Percentiles rank a stretch among this genome's conserved stretches.
These are phyloP conservation scores for Rhododendron griersonianum DNA, from an alignment of 148 eudicot genomes.

Conservation along the genomic window DNA sequence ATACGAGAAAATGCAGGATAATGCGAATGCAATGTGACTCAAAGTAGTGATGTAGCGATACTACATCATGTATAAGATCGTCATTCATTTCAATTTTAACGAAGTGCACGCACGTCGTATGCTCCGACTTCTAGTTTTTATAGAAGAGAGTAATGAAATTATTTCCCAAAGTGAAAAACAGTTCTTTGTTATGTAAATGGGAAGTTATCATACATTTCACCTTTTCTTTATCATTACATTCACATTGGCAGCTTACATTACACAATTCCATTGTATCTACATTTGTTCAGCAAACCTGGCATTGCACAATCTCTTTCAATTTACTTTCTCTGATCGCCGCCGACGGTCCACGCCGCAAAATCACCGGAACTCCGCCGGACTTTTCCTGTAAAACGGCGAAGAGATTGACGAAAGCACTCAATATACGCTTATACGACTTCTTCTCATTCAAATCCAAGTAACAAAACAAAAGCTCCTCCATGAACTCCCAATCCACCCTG, in stretches of 20 bases:
- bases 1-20: too few species aligned
- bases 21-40: too few species aligned
- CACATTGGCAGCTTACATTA: not conserved
- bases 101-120: too few species aligned
- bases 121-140: too few species aligned
- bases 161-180: too few species aligned
- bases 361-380: slow-evolving; percentile 11
- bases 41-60: too few species aligned
- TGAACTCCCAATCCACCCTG: slow-evolving; percentile 65
- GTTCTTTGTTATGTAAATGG: not conserved
- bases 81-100: too few species aligned
- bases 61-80: too few species aligned
- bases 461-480: slow-evolving; percentile 67
- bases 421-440: slow-evolving; percentile 46
- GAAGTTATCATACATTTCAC: not conserved
- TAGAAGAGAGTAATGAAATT: too few species aligned
- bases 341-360: not conserved
- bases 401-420: slow-evolving; percentile 67
- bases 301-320: too few species aligned
- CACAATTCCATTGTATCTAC: not conserved
- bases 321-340: not conserved
- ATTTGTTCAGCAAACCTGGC: not conserved
- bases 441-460: slow-evolving; percentile 64
- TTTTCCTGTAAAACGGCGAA: slow-evolving; percentile 20
- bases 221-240: too few species aligned